phyloP scores from a whole-genome alignment of 306 rosid genomes.

The Quercus parvula region DNA sequence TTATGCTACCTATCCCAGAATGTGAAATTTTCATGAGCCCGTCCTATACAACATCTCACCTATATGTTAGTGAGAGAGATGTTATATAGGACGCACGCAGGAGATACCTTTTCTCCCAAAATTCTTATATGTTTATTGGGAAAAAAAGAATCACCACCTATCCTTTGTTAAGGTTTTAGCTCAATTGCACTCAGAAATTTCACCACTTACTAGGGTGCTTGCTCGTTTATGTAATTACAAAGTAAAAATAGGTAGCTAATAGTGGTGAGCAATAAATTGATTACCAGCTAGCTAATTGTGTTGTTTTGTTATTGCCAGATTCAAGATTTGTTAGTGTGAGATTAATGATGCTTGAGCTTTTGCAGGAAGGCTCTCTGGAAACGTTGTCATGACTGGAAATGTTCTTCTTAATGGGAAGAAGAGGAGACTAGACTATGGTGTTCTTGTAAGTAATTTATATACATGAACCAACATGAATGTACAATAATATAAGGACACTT shows the following conservation, averaged over 20 bases:
- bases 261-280: neutral
- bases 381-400: conserved; percentile 75
- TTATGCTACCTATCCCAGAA: too few relatives aligned
- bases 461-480: too few relatives aligned
- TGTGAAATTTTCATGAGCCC: too few relatives aligned
- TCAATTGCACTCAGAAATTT: neutral
- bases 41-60: too few relatives aligned
- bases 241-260: neutral
- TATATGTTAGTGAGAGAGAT: too few relatives aligned
- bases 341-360: neutral
- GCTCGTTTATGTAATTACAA: neutral
- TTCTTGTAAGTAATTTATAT: conserved; percentile 48
- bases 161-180: neutral
- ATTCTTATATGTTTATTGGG: too few relatives aligned
- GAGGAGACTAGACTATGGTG: conserved; percentile 57
- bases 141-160: too few relatives aligned
- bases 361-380: conserved; percentile 81
- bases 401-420: conserved; percentile 79
- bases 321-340: neutral
- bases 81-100: too few relatives aligned
- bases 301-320: neutral
- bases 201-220: neutral
- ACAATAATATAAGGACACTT: neutral
- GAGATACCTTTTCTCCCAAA: too few relatives aligned
- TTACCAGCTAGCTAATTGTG: neutral